Percentiles rank a stretch among this genome's conserved stretches.
Evolutionary conservation across 2,329 filamentous ascomycete species (phyloP).

Genomic region (Fusarium devonianum): DNA sequence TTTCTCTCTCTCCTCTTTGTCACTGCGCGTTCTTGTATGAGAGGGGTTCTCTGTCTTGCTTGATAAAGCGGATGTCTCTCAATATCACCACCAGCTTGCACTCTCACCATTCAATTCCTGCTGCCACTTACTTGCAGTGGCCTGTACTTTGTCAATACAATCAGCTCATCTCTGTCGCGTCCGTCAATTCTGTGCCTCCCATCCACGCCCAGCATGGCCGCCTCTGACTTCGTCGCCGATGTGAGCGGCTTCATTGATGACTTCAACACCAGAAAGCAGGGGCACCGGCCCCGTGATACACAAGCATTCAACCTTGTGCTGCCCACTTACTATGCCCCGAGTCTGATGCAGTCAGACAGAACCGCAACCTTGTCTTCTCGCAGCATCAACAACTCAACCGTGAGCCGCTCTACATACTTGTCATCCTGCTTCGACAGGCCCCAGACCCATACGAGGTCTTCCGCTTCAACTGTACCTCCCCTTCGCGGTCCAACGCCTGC

Average conservation of each 20-base stretch:
- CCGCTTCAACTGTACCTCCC: slow-evolving; percentile 36
- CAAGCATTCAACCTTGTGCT: background rate
- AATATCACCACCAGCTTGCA: background rate
- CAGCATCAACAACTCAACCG: slow-evolving; percentile 16
- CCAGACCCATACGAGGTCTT: slow-evolving; percentile 12
- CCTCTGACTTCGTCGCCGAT: slow-evolving; percentile 15
- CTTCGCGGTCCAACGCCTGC: slow-evolving; percentile 22
- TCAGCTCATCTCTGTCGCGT: background rate
- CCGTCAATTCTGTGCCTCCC: background rate
- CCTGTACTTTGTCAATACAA: no score
- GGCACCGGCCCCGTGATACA: background rate
- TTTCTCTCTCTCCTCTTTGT: background rate
- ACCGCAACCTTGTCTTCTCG: background rate
- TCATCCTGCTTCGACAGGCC: slow-evolving; percentile 21
- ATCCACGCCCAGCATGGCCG: slow-evolving; percentile 4
- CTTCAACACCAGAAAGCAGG: slow-evolving; percentile 15
- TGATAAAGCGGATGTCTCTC: background rate
- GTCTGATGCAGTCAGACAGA: slow-evolving; percentile 23
- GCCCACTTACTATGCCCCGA: slow-evolving; percentile 18
- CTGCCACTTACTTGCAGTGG: no score
- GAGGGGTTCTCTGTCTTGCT: background rate
- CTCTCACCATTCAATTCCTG: background rate
- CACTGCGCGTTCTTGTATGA: background rate
- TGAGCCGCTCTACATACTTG: slow-evolving; percentile 19
- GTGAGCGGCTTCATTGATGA: slow-evolving; percentile 28